Evolutionary conservation across 2,329 filamentous ascomycete species (phyloP), one percentile per base, ranked within the genome.

Genomic region (Colletotrichum chlorophyti): DNA sequence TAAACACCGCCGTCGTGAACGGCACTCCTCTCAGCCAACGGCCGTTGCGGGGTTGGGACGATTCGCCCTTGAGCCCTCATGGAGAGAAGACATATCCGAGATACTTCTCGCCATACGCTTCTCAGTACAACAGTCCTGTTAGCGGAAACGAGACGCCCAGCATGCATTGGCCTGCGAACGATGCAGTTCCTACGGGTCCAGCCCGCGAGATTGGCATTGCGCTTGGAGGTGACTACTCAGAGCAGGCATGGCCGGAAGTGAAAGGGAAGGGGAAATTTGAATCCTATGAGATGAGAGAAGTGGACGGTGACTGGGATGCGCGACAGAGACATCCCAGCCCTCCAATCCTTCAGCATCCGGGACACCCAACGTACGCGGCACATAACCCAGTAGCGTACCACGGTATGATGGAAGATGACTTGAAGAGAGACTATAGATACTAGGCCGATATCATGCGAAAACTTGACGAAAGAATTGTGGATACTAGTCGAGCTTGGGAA

Each of bases 51-150:
- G 74, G 76, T 27, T 86, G 83, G 82, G 79, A 81, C 12, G 81
- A 83, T 63, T 84, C 79, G 27, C 84, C 77, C 0, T 64, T 78
- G 54, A 82, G 77, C 43, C 74, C 72, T 5, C 68, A 66, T 40
- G 74, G 75, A 3, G 75, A 78, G 42, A 71, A 70, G 60, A 64
- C 66, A 0, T 76, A 74, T 61, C 71, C 74, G 2, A 76, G 74
- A 5, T 84, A 86, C 70, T 79, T 85, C 62, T 86, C 83, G 9
- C 85, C 85, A 0, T 87, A 87, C 66, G 77, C 75, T 24, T 85
- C 83, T 40, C 81, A 84, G 58, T 86, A 79, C 70, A n/a, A n/a
- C n/a, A n/a, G n/a, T n/a, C 85, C 85, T 1, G 75, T 84, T 58
- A 82, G 76, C 50, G 79, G 72, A 0, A 71, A 70, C 1, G 78